Percentiles rank a stretch among this genome's conserved stretches.
phyloP scores from a whole-genome alignment of 768 basidiomycete genomes.

The Rhodotorula babjevae region DNA sequence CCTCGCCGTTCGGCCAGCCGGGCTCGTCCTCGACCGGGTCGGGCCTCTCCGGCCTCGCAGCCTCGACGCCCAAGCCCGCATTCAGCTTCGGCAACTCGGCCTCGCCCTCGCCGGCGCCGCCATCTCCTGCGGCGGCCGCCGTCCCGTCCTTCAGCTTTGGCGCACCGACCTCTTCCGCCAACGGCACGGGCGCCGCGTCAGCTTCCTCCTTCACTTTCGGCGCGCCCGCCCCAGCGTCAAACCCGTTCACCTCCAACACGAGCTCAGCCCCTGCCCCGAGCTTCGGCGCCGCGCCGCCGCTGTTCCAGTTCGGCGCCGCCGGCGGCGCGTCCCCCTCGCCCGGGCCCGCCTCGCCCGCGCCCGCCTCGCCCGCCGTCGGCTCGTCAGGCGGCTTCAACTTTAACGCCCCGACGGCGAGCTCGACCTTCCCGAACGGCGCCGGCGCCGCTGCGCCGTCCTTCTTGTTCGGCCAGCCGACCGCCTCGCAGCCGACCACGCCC shows the following conservation, averaged over 20 bases:
- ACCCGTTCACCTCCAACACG: too few relatives aligned
- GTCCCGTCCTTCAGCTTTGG: slow-evolving; percentile 10
- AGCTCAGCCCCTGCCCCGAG: too few relatives aligned
- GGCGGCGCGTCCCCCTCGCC: neutral
- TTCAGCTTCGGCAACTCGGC: slow-evolving; percentile 13
- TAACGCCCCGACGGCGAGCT: neutral
- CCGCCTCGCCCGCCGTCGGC: neutral
- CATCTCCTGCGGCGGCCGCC: slow-evolving; percentile 4
- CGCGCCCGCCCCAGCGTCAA: too few relatives aligned
- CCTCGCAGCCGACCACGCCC: neutral
- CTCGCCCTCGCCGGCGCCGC: neutral
- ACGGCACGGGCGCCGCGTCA: too few relatives aligned
- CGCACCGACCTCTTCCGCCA: too few relatives aligned
- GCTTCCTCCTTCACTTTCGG: slow-evolving; percentile 7
- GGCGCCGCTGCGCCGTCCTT: too few relatives aligned
- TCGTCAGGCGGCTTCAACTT: too few relatives aligned
- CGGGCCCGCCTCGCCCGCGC: neutral
- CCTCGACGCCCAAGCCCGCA: neutral
- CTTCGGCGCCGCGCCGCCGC: too few relatives aligned
- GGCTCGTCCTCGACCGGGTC: neutral
- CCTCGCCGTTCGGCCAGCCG: neutral
- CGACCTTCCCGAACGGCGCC: neutral
- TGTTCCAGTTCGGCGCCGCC: too few relatives aligned
- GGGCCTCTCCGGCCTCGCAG: neutral
- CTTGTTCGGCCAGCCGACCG: neutral